phyloP scores from a whole-genome alignment of 495 filamentous ascomycete genomes.

The Aspergillus kassunensis region DNA sequence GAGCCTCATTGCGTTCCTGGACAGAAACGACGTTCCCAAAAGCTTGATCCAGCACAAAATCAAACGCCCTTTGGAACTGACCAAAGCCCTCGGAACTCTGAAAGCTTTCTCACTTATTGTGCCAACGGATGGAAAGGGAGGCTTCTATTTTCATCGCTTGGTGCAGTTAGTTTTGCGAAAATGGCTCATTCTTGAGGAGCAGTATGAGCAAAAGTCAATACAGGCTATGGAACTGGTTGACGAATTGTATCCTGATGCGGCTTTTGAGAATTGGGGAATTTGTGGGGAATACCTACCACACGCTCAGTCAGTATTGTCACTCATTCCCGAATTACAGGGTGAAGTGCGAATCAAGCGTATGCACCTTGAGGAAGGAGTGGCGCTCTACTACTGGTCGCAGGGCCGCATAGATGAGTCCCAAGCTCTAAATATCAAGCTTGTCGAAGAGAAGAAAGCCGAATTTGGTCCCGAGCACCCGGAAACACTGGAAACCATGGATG shows the following conservation, averaged over 20 bases:
- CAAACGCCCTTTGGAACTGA: too few species aligned
- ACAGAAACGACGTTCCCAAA: too few species aligned
- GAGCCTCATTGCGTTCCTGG: too few species aligned
- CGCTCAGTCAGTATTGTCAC: constrained; percentile 24
- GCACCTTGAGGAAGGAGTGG: constrained; percentile 19
- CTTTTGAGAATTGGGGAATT: constrained; percentile 27
- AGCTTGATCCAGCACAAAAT: too few species aligned
- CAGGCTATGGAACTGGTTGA: constrained; percentile 29
- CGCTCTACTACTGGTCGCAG: constrained; percentile 12
- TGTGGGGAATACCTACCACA: constrained; percentile 39
- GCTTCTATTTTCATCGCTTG: too few species aligned
- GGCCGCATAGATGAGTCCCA: constrained; percentile 14
- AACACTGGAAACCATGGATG: constrained; percentile 16
- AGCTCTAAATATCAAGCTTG: constrained; percentile 13
- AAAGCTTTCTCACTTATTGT: too few species aligned
- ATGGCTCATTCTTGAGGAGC: constrained; percentile 32
- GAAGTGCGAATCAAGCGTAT: neutral
- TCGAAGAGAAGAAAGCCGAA: constrained; percentile 24
- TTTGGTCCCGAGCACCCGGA: constrained; percentile 22
- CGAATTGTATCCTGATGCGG: constrained; percentile 29
- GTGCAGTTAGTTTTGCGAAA: constrained; percentile 29
- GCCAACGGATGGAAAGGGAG: too few species aligned
- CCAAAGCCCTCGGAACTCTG: too few species aligned
- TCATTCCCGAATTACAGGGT: neutral
- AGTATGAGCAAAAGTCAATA: constrained; percentile 23